Evolutionary conservation across 495 filamentous ascomycete genomes (phyloP).

Genomic region (Neurospora sp.): DNA sequence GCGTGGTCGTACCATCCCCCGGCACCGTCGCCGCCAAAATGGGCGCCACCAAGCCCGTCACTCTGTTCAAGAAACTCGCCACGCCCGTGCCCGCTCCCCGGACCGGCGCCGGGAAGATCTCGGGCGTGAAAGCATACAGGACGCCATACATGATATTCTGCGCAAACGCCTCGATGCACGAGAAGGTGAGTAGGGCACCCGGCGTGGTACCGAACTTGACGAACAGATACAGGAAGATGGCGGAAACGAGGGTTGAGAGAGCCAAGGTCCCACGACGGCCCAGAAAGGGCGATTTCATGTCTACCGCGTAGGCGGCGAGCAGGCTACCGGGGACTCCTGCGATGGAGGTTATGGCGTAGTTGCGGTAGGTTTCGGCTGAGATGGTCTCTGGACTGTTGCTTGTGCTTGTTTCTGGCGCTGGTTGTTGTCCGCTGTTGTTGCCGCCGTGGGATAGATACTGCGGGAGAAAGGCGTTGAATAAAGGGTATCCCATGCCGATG

Average conservation of each 20-base stretch:
- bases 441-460: slow-evolving; percentile 68
- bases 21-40: slow-evolving; percentile 64
- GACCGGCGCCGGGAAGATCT: slow-evolving; percentile 72
- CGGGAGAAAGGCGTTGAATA: slow-evolving; percentile 80
- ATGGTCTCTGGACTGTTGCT: slow-evolving; percentile 3
- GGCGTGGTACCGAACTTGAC: slow-evolving; percentile 50
- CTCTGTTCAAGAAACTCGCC: slow-evolving; percentile 60
- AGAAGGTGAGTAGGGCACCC: slow-evolving; percentile 55
- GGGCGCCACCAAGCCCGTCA: slow-evolving; percentile 66
- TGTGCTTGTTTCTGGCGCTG: slow-evolving; percentile 2
- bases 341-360: slow-evolving; percentile 64
- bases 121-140: slow-evolving; percentile 75
- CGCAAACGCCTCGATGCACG: slow-evolving; percentile 65
- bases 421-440: slow-evolving; percentile 9
- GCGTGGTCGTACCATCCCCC: slow-evolving; percentile 54
- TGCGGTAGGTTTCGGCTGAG: slow-evolving; percentile 48
- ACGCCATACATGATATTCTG: slow-evolving; percentile 83
- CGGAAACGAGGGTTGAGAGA: slow-evolving; percentile 56
- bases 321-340: slow-evolving; percentile 65
- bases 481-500: slow-evolving; percentile 54
- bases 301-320: slow-evolving; percentile 60
- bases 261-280: slow-evolving; percentile 67
- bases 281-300: slow-evolving; percentile 50
- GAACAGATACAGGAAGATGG: slow-evolving; percentile 59
- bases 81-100: slow-evolving; percentile 72